Conservation (phyloP, 164 flowering plant species). For the Macadamia tetraphylla region DNA sequence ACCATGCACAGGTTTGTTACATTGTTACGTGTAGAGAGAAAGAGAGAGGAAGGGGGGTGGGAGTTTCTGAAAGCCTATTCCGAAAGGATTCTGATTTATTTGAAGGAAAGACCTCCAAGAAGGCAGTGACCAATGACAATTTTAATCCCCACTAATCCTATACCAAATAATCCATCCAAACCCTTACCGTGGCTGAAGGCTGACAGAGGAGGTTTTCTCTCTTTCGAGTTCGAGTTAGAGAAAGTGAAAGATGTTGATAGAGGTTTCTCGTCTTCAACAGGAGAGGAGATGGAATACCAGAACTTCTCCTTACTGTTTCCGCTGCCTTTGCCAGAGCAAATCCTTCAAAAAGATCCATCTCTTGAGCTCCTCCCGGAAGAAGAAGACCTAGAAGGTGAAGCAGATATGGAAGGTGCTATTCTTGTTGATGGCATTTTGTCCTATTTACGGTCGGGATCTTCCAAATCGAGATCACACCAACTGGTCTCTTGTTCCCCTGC, state of each 20-base stretch:
- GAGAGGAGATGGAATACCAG: conserved; percentile 24
- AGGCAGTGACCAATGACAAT: too few relatives aligned
- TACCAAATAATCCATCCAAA: too few relatives aligned
- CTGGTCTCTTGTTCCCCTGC: conserved; percentile 4
- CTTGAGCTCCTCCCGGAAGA: conserved; percentile 35
- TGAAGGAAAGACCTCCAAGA: too few relatives aligned
- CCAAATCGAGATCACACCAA: conserved; percentile 7
- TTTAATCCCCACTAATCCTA: too few relatives aligned
- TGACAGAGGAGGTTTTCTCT: background rate
- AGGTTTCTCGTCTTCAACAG: conserved; percentile 17
- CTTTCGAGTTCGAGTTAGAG: background rate
- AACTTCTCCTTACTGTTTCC: conserved; percentile 29
- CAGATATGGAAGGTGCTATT: conserved; percentile 32
- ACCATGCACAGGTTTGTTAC: too few relatives aligned
- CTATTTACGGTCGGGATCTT: conserved; percentile 10
- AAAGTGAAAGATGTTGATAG: background rate
- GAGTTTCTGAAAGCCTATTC: too few relatives aligned
- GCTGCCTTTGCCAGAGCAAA: conserved; percentile 44
- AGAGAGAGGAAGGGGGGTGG: too few relatives aligned
- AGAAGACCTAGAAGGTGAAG: conserved; percentile 37
- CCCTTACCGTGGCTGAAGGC: too few relatives aligned
- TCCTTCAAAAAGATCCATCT: conserved; percentile 39
- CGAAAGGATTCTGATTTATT: too few relatives aligned
- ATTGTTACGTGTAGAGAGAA: too few relatives aligned
- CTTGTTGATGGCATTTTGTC: conserved; percentile 14